Conservation (phyloP, 352 stramenopile species). For the Peronospora destructor region DNA sequence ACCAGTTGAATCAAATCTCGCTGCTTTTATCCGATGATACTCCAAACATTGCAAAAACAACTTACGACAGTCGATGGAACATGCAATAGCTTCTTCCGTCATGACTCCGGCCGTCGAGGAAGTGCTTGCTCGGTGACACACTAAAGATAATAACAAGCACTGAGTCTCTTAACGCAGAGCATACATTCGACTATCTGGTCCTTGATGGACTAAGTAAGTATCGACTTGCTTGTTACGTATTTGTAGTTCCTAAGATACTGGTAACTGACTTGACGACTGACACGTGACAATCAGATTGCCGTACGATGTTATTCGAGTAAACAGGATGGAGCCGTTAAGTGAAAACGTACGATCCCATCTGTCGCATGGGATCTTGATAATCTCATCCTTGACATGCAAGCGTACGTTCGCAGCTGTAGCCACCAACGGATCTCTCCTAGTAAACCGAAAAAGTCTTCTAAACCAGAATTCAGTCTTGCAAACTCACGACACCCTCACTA, state of each 20-base stretch:
- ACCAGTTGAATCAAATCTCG: conserved; percentile 2
- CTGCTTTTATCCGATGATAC: background rate
- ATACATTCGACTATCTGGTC: no score
- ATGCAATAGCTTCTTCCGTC: conserved; percentile 10
- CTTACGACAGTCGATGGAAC: background rate
- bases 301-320: background rate
- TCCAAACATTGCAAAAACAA: background rate
- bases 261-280: background rate
- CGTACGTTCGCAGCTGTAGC: background rate
- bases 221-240: no score
- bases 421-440: conserved; percentile 8
- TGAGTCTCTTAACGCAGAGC: no score
- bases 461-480: no score
- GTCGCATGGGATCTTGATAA: conserved; percentile 7
- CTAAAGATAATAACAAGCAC: no score
- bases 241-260: background rate
- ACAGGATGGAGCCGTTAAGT: conserved; percentile 13
- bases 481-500: no score
- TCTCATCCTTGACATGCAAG: conserved; percentile 1
- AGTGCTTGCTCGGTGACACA: conserved; percentile 19
- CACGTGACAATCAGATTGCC: background rate
- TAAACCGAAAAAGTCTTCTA: background rate
- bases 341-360: conserved; percentile 3
- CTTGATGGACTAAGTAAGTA: no score
- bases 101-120: conserved; percentile 35